Percentiles rank a stretch among this genome's conserved stretches.
Conservation (phyloP, 2,329 filamentous ascomycete species). For the Aspergillus amoenus region DNA sequence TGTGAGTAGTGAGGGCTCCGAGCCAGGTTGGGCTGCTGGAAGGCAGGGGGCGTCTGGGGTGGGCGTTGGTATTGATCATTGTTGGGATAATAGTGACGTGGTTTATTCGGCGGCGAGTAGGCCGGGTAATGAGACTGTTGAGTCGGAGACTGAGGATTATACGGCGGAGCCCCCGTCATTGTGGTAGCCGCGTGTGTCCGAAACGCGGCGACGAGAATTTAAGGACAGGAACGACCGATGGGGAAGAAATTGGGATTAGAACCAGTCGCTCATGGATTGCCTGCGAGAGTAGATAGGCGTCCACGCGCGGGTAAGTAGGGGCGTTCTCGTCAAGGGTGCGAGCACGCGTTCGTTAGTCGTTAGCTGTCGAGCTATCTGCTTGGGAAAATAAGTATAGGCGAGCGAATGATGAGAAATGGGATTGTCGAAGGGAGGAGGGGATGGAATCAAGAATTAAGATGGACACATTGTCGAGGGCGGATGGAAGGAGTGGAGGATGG, state of each 20-base stretch:
- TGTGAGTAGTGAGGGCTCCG: conserved; percentile 44
- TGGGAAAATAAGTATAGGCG: conserved; percentile 15
- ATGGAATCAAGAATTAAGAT: conserved; percentile 11
- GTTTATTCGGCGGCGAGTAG: conserved; percentile 46
- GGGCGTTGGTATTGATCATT: conserved; percentile 45
- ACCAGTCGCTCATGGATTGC: conserved; percentile 15
- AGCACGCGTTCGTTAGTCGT: conserved; percentile 19
- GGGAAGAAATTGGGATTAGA: conserved; percentile 4
- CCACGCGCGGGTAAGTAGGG: conserved; percentile 18
- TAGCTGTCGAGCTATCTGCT: conserved; percentile 14
- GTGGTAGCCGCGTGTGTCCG: conserved; percentile 35
- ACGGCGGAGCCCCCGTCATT: conserved; percentile 47
- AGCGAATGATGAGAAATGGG: conserved; percentile 1
- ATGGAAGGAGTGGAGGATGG: conserved; percentile 8
- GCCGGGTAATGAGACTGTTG: conserved; percentile 42
- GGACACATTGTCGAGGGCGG: conserved; percentile 9
- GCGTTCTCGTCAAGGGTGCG: conserved; percentile 13
- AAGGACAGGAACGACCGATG: conserved; percentile 10
- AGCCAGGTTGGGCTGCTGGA: conserved; percentile 34
- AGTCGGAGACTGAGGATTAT: conserved; percentile 46
- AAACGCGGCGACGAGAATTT: conserved; percentile 27
- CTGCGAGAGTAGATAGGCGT: conserved; percentile 11
- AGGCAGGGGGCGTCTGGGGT: conserved; percentile 45
- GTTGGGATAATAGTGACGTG: conserved; percentile 41
- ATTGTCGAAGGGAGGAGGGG: conserved; percentile 4